phyloP scores from a whole-genome alignment of 352 stramenopile genomes.

The Globisporangium solare region DNA sequence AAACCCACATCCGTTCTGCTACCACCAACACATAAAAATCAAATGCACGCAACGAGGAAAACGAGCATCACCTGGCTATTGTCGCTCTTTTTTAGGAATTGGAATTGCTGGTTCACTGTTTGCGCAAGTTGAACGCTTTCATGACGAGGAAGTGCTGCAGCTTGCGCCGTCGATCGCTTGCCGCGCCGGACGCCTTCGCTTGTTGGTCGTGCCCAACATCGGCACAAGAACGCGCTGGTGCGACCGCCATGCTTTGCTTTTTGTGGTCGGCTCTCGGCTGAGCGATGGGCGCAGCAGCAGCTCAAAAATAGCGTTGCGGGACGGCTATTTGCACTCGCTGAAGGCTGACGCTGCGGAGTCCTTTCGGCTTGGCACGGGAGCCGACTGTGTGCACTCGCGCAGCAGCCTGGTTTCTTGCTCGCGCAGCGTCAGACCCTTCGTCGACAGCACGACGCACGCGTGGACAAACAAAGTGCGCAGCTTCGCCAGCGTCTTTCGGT shows the following conservation, averaged over 20 bases:
- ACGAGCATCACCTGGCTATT: conserved; percentile 9
- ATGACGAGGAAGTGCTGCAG: conserved; percentile 78
- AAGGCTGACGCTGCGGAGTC: conserved; percentile 5
- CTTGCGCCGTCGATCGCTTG: conserved; percentile 39
- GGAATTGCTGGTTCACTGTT: conserved; percentile 69
- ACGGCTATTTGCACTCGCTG: conserved; percentile 8
- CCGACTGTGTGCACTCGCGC: conserved; percentile 5
- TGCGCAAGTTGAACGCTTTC: conserved; percentile 80
- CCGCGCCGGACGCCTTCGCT: conserved; percentile 3
- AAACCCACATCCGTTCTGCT: not conserved
- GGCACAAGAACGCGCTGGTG: not conserved
- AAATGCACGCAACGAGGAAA: not conserved
- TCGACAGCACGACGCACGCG: conserved; percentile 29
- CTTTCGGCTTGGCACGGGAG: not conserved
- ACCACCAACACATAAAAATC: not conserved
- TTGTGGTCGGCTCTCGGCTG: not conserved
- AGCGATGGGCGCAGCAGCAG: not conserved
- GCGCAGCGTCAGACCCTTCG: not conserved
- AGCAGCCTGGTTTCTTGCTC: conserved; percentile 3
- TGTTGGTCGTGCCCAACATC: not conserved
- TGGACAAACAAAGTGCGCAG: conserved; percentile 53
- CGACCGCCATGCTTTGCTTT: conserved; percentile 6
- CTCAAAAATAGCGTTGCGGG: conserved; percentile 4
- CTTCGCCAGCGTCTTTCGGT: conserved; percentile 39
- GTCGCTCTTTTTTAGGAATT: conserved; percentile 32